Conservation (phyloP, 768 basidiomycete genomes). For the Psilocybe sp. region DNA sequence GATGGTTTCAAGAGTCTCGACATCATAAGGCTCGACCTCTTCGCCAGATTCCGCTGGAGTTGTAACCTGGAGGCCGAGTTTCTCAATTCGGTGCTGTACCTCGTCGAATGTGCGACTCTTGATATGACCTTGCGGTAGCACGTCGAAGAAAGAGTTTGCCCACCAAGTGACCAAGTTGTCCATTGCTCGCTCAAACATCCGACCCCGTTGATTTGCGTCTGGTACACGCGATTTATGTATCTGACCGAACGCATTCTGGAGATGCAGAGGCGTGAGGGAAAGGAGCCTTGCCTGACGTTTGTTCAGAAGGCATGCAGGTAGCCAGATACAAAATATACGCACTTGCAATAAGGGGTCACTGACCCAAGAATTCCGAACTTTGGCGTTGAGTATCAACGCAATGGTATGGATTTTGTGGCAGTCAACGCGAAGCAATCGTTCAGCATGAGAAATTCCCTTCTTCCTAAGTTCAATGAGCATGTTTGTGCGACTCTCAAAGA, state of each 20-base stretch:
- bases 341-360: slow-evolving; percentile 85
- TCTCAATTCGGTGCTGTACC: slow-evolving; percentile 46
- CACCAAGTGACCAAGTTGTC: slow-evolving; percentile 82
- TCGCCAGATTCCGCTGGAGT: slow-evolving; percentile 14
- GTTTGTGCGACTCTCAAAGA: slow-evolving; percentile 8
- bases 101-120: slow-evolving; percentile 77
- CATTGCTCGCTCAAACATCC: slow-evolving; percentile 84
- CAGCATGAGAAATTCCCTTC: slow-evolving; percentile 56
- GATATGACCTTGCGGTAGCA: slow-evolving; percentile 63
- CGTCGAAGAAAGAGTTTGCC: slow-evolving; percentile 67
- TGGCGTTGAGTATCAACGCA: slow-evolving; percentile 71
- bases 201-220: slow-evolving; percentile 76
- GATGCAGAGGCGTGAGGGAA: slow-evolving; percentile 75
- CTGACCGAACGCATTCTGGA: slow-evolving; percentile 78
- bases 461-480: slow-evolving; percentile 28
- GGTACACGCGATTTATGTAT: slow-evolving; percentile 83
- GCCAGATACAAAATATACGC: slow-evolving; percentile 8
- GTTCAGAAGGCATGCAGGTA: neutral
- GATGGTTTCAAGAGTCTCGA: slow-evolving; percentile 43
- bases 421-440: slow-evolving; percentile 72
- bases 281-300: slow-evolving; percentile 74
- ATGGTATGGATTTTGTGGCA: slow-evolving; percentile 91
- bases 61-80: slow-evolving; percentile 25
- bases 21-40: slow-evolving; percentile 28
- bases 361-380: slow-evolving; percentile 77